These are phyloP conservation scores for Tetraselmis chui DNA, from an alignment of 139 green algal genomes.

Conservation along the genomic window DNA sequence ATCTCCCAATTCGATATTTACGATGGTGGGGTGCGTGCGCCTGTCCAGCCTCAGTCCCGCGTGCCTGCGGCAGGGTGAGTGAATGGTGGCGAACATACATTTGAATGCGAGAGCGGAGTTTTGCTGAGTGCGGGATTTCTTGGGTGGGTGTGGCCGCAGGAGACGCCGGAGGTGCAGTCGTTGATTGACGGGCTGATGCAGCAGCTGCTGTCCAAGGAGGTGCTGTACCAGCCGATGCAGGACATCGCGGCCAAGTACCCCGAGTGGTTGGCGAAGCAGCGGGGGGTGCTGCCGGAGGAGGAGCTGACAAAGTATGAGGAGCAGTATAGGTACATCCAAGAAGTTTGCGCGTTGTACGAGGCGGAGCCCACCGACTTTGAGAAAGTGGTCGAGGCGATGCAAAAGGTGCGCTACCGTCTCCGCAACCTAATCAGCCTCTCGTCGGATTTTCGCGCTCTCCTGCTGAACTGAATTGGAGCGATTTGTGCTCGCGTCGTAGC, in stretches of 20 bases:
- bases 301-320: background rate
- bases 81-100: too few species aligned
- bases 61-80: too few species aligned
- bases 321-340: background rate
- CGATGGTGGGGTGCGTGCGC: too few species aligned
- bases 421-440: too few species aligned
- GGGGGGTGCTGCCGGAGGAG: background rate
- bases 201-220: conserved; percentile 17
- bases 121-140: too few species aligned
- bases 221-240: conserved; percentile 7
- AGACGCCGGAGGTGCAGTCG: conserved; percentile 5
- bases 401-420: conserved; percentile 7
- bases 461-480: too few species aligned
- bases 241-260: conserved; percentile 11
- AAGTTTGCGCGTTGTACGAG: conserved; percentile 6
- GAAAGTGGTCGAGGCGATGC: background rate
- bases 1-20: too few species aligned
- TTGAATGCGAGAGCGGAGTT: too few species aligned
- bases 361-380: conserved; percentile 1
- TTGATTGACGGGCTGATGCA: conserved; percentile 8
- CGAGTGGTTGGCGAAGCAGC: background rate
- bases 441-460: too few species aligned
- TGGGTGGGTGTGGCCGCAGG: too few species aligned
- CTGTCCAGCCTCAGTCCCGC: too few species aligned
- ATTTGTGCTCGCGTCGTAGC: too few species aligned